phyloP scores from a whole-genome alignment of 2,329 filamentous ascomycete species.

The Cladosporium colombiae region DNA sequence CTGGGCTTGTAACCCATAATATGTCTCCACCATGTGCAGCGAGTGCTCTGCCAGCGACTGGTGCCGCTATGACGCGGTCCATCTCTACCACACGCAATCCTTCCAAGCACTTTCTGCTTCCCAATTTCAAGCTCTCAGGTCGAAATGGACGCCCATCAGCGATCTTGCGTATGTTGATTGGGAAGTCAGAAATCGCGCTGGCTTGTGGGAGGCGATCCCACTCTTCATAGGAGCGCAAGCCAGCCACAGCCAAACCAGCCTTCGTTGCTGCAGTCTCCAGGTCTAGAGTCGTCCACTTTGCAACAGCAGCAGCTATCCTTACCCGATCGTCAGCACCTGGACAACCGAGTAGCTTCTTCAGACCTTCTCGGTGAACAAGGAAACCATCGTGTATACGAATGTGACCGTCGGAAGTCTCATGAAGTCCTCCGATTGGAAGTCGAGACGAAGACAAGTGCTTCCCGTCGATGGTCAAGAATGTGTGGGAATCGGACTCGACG shows the following conservation, averaged over 20 bases:
- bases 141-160: conserved; percentile 14
- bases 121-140: conserved; percentile 21
- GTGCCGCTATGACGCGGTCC: conserved; percentile 34
- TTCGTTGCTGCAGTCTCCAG: conserved; percentile 50
- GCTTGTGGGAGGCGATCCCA: conserved; percentile 57
- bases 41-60: conserved; percentile 33
- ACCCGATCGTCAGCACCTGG: conserved; percentile 36
- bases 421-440: conserved; percentile 53
- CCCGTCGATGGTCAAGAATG: conserved; percentile 49
- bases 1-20: conserved; percentile 33
- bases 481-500: conserved; percentile 57
- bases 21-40: conserved; percentile 37
- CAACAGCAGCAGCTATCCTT: conserved; percentile 43
- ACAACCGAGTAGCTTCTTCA: conserved; percentile 48
- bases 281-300: conserved; percentile 47
- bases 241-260: conserved; percentile 49
- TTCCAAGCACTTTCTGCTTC: conserved; percentile 32
- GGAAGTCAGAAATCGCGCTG: conserved; percentile 46
- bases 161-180: conserved; percentile 48
- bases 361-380: conserved; percentile 51
- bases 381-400: conserved; percentile 59
- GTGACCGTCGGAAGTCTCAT: conserved; percentile 54
- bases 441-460: conserved; percentile 38
- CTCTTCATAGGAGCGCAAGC: conserved; percentile 51
- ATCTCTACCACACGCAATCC: conserved; percentile 41